Conservation (phyloP, 2,329 filamentous ascomycete genomes). For the Colletotrichum nymphaeae region DNA sequence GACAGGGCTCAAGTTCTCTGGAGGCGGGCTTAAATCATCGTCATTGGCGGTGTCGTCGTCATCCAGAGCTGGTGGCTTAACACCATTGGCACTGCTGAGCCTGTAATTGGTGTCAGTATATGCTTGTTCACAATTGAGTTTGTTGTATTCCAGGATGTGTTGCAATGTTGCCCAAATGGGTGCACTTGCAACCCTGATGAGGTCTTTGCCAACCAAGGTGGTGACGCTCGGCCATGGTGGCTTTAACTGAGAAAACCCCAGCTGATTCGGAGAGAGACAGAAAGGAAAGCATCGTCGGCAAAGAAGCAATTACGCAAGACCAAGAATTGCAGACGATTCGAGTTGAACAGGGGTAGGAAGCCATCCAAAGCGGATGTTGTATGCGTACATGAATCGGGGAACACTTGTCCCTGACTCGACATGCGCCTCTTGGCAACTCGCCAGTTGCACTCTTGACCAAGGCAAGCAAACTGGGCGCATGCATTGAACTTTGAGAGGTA, state of each 20-base stretch:
- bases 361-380: neutral
- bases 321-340: neutral
- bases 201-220: neutral
- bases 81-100: slow-evolving; percentile 36
- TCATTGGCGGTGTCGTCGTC: slow-evolving; percentile 51
- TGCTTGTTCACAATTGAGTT: neutral
- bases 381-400: neutral
- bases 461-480: neutral
- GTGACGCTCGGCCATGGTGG: neutral
- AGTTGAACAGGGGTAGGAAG: slow-evolving; percentile 8
- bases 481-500: neutral
- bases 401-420: neutral
- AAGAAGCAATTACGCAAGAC: neutral
- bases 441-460: neutral
- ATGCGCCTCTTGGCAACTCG: neutral
- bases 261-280: neutral
- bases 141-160: neutral
- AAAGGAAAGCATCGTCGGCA: neutral
- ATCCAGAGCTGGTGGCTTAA: slow-evolving; percentile 39
- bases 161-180: neutral
- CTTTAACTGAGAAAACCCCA: neutral
- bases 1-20: slow-evolving; percentile 51
- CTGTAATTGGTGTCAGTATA: slow-evolving; percentile 27
- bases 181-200: neutral
- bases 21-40: slow-evolving; percentile 57